Evolutionary conservation across 2,329 filamentous ascomycete species (phyloP).

Genomic region (Aureobasidium sp.): DNA sequence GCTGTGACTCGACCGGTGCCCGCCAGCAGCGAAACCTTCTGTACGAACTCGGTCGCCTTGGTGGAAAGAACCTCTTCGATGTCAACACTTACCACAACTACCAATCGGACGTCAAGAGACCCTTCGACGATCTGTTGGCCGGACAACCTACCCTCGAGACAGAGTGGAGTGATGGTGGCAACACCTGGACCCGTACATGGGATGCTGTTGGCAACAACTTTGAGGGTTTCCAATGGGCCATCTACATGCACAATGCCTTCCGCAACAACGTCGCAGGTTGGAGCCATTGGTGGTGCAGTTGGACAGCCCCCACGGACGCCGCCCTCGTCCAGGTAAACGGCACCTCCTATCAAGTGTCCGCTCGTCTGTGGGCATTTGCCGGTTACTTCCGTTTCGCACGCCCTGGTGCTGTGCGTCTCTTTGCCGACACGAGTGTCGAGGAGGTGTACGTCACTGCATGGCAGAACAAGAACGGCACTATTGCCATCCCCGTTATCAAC

Average conservation of each 20-base stretch:
- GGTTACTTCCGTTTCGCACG: slow-evolving; percentile 21
- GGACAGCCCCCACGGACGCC: slow-evolving; percentile 9
- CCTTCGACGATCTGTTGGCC: slow-evolving; percentile 14
- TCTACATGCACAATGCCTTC: slow-evolving; percentile 22
- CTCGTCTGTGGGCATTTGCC: slow-evolving; percentile 20
- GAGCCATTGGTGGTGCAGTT: slow-evolving; percentile 18
- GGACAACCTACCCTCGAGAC: slow-evolving; percentile 19
- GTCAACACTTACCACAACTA: slow-evolving; percentile 21
- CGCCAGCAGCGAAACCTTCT: slow-evolving; percentile 17
- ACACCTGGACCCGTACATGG: slow-evolving; percentile 16
- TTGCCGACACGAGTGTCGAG: slow-evolving; percentile 14
- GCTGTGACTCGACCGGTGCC: slow-evolving; percentile 19
- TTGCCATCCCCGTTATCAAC: slow-evolving; percentile 20
- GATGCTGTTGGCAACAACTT: slow-evolving; percentile 15
- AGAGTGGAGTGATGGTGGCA: slow-evolving; percentile 16
- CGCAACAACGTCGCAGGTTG: slow-evolving; percentile 14
- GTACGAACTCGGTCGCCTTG: slow-evolving; percentile 16
- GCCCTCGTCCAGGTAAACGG: slow-evolving; percentile 16
- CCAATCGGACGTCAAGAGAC: slow-evolving; percentile 17
- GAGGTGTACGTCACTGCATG: slow-evolving; percentile 19
- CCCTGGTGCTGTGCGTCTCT: slow-evolving; percentile 17
- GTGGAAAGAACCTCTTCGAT: slow-evolving; percentile 17
- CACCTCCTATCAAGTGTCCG: slow-evolving; percentile 16
- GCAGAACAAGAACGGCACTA: slow-evolving; percentile 18
- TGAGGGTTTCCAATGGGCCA: slow-evolving; percentile 22